Percentiles rank a stretch among this genome's conserved stretches.
These are phyloP conservation scores for Wickerhamomyces queroliae DNA, from an alignment of 805 yeast species.

Conservation along the genomic window DNA sequence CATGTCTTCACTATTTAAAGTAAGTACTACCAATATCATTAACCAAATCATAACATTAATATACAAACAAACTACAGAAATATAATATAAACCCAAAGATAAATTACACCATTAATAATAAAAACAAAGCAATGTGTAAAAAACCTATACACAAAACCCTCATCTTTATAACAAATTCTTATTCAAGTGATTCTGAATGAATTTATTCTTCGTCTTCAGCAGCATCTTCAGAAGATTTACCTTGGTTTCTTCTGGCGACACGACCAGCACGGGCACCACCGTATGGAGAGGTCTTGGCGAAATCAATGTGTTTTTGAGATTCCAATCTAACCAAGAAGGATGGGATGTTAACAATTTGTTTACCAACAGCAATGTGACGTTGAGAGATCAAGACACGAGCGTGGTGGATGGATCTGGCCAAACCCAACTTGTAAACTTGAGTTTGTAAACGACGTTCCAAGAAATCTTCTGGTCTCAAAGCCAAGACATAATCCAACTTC, in stretches of 20 bases:
- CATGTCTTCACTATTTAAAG: too few species aligned
- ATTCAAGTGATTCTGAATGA: constrained; percentile 8
- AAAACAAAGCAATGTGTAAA: background rate
- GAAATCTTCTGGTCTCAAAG: constrained; percentile 97
- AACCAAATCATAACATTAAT: background rate
- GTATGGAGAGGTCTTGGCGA: constrained; percentile 98
- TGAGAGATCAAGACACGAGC: constrained; percentile 98
- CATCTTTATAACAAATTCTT: too few species aligned
- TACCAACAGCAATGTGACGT: constrained; percentile 99
- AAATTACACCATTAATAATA: background rate
- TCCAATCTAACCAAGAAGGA: constrained; percentile 99
- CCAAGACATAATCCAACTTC: constrained; percentile 99
- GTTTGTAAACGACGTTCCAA: constrained; percentile 99
- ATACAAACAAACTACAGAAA: background rate
- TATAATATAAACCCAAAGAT: background rate
- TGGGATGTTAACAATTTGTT: constrained; percentile 98
- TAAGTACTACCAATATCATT: too few species aligned
- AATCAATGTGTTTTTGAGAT: constrained; percentile 99
- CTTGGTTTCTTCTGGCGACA: constrained; percentile 80
- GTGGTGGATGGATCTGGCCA: constrained; percentile 99
- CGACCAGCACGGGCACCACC: constrained; percentile 99
- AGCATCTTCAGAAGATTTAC: constrained; percentile 53
- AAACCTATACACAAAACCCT: background rate
- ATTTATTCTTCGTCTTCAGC: constrained; percentile 75
- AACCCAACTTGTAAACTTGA: constrained; percentile 99